These are phyloP conservation scores for Tinospora cordifolia DNA, from an alignment of 164 flowering plant species.

Conservation along the genomic window DNA sequence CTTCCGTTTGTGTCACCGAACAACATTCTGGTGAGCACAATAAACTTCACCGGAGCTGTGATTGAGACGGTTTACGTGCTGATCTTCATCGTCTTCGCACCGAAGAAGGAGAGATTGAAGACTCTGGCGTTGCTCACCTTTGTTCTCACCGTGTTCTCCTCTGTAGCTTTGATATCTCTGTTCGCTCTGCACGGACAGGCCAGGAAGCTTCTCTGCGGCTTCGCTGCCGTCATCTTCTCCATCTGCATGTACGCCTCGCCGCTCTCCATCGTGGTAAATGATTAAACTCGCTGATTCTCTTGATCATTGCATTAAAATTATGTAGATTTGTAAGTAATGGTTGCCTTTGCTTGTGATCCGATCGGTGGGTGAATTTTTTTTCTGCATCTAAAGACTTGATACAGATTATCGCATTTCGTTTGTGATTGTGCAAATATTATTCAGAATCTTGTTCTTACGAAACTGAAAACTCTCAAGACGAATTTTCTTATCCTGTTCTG, in stretches of 20 bases:
- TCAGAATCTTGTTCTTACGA: no score
- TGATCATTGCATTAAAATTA: not conserved
- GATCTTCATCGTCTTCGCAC: conserved; percentile 56
- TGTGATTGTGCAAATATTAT: no score
- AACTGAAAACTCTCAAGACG: no score
- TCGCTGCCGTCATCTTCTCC: conserved; percentile 75
- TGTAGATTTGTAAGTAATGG: not conserved
- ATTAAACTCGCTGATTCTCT: not conserved
- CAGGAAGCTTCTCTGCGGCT: conserved; percentile 75
- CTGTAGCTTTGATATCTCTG: conserved; percentile 56
- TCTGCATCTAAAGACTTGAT: no score
- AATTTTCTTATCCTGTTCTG: no score
- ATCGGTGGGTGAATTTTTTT: not conserved
- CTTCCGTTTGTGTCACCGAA: conserved; percentile 77
- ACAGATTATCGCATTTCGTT: no score
- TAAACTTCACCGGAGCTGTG: conserved; percentile 72
- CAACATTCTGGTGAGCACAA: conserved; percentile 65
- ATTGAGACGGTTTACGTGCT: conserved; percentile 65
- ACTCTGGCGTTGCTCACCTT: conserved; percentile 39
- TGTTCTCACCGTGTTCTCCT: conserved; percentile 43
- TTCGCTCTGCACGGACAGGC: conserved; percentile 51
- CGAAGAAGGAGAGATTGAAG: conserved; percentile 54
- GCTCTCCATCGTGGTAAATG: conserved; percentile 78
- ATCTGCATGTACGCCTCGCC: conserved; percentile 91
- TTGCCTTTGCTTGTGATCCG: not conserved